Conservation (phyloP, 108 stramenopile species). For the Pseudonitzschia multiseries region DNA sequence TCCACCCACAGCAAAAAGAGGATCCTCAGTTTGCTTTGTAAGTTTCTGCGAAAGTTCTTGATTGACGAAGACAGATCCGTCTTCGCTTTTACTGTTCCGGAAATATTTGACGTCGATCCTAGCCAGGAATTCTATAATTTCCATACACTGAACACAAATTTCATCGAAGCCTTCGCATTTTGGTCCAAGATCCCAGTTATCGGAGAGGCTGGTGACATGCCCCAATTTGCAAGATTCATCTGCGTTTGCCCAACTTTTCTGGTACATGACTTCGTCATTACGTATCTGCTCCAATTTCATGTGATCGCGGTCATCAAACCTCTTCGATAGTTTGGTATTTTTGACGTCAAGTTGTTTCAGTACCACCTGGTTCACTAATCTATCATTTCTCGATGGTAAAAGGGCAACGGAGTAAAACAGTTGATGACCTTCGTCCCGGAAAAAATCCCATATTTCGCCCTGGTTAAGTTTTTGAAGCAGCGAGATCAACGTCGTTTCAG, state of each 20-base stretch:
- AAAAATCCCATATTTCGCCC: slow-evolving; percentile 10
- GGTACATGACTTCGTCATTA: neutral
- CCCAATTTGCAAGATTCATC: slow-evolving; percentile 2
- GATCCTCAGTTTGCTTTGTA: slow-evolving; percentile 42
- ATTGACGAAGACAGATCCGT: slow-evolving; percentile 27
- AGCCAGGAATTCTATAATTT: slow-evolving; percentile 36
- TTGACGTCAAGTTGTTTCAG: no score
- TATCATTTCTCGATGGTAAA: neutral
- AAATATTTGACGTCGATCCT: neutral
- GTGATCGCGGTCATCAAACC: neutral
- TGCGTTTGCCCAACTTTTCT: neutral
- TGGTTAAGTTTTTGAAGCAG: slow-evolving; percentile 5
- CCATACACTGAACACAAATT: slow-evolving; percentile 44
- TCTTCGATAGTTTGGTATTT: no score
- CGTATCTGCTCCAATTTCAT: neutral
- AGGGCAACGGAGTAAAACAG: neutral
- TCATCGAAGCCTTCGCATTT: slow-evolving; percentile 42
- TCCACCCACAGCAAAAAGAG: slow-evolving; percentile 44
- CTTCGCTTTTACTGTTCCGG: neutral
- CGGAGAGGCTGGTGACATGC: neutral
- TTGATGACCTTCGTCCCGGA: slow-evolving; percentile 13
- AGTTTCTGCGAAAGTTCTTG: slow-evolving; percentile 45
- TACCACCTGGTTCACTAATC: neutral
- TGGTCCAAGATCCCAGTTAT: neutral
- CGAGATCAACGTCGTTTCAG: slow-evolving; percentile 14